These are phyloP conservation scores for Suillus fuscotomentosus DNA, from an alignment of 768 basidiomycete genomes.

Conservation along the genomic window DNA sequence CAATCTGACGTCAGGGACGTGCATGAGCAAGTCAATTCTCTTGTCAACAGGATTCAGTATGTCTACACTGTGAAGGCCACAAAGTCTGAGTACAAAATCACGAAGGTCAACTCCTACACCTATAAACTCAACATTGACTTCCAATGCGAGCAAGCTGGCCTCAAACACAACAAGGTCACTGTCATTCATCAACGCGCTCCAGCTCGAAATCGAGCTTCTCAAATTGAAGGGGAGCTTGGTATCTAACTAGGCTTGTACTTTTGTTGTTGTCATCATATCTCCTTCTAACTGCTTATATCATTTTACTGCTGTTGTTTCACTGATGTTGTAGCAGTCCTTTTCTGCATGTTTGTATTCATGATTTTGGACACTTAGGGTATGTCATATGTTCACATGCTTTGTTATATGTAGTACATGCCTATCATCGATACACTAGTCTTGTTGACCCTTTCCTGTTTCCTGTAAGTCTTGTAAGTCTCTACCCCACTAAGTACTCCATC, in stretches of 20 bases:
- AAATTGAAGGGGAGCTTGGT: not conserved
- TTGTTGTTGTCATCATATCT: not conserved
- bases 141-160: not conserved
- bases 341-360: too few relatives aligned
- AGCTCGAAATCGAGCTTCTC: not conserved
- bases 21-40: not conserved
- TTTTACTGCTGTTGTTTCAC: not conserved
- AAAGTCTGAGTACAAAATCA: not conserved
- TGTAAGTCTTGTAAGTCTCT: not conserved
- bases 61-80: not conserved
- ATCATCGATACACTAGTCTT: not conserved
- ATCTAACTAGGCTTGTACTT: not conserved
- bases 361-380: too few relatives aligned
- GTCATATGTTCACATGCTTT: not conserved
- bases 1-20: not conserved
- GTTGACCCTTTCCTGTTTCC: not conserved
- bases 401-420: not conserved
- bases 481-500: not conserved
- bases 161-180: not conserved
- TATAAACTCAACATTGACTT: not conserved
- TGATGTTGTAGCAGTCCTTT: too few relatives aligned
- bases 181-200: not conserved
- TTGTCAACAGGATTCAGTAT: accelerated
- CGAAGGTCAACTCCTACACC: not conserved
- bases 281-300: too few relatives aligned